These are phyloP conservation scores for Cryptosporidium xiaoi DNA, from an alignment of 169 alveolate species.

Conservation along the genomic window DNA sequence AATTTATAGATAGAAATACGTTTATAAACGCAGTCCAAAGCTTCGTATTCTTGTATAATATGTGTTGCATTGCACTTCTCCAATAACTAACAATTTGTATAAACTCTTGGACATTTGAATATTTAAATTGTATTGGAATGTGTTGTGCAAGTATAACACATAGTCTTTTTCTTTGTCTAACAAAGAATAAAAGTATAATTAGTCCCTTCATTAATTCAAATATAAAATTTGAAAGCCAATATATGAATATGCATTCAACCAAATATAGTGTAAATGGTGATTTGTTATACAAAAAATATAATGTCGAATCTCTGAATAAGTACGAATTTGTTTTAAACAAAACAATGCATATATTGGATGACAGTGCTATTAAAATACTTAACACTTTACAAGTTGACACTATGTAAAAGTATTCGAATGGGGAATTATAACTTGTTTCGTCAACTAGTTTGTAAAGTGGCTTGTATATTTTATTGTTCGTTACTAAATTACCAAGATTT, in stretches of 20 bases:
- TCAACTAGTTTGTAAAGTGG: conserved; percentile 56
- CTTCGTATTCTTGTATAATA: conserved; percentile 60
- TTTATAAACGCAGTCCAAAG: conserved; percentile 57
- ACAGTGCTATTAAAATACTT: conserved; percentile 44
- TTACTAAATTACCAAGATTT: conserved; percentile 36
- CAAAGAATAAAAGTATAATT: conserved; percentile 38
- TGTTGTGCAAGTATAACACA: conserved; percentile 45
- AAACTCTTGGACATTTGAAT: conserved; percentile 71
- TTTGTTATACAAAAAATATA: conserved; percentile 39
- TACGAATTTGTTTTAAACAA: conserved; percentile 47
- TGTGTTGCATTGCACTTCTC: conserved; percentile 72
- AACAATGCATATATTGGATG: conserved; percentile 56
- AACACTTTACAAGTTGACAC: conserved; percentile 31
- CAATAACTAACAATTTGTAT: conserved; percentile 67
- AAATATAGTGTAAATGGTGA: conserved; percentile 44
- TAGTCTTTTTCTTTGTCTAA: conserved; percentile 61
- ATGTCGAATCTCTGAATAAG: conserved; percentile 55
- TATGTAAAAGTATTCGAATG: conserved; percentile 51
- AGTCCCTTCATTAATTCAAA: conserved; percentile 62
- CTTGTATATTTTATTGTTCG: conserved; percentile 33
- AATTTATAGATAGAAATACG: conserved; percentile 30
- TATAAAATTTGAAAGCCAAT: conserved; percentile 44
- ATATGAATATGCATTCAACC: conserved; percentile 37
- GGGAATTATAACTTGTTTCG: conserved; percentile 56
- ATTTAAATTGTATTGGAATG: conserved; percentile 63